phyloP scores from a whole-genome alignment of 176 grass and related monocot genomes.

The Aegilops bicornis region DNA sequence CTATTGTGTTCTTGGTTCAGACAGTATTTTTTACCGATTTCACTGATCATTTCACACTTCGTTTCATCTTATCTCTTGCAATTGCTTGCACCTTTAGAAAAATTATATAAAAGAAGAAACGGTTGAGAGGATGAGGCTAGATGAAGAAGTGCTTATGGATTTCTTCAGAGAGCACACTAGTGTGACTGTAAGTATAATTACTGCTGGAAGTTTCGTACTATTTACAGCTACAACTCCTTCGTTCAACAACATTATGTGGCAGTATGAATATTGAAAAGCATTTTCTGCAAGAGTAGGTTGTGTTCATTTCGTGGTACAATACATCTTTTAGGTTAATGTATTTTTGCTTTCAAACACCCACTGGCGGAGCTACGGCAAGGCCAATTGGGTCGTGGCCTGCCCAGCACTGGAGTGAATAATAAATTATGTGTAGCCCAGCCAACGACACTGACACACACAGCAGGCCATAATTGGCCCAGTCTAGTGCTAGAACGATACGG shows the following conservation, averaged over 20 bases:
- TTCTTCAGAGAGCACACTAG: slow-evolving; percentile 92
- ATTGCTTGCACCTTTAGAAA: slow-evolving; percentile 55
- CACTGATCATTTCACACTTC: not conserved
- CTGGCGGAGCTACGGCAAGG: no score
- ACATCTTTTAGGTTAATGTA: slow-evolving; percentile 6
- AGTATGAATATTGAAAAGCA: slow-evolving; percentile 10
- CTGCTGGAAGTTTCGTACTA: slow-evolving; percentile 27
- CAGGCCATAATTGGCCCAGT: no score
- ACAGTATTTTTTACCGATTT: slow-evolving; percentile 7
- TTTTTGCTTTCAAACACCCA: not conserved
- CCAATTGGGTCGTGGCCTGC: no score
- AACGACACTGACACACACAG: no score
- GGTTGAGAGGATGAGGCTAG: slow-evolving; percentile 90
- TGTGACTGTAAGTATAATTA: slow-evolving; percentile 76
- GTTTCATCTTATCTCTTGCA: not conserved
- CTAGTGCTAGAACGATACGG: no score
- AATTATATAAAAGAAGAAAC: slow-evolving; percentile 81
- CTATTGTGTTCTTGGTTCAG: slow-evolving; percentile 9
- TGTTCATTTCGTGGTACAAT: slow-evolving; percentile 8
- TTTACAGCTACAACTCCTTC: slow-evolving; percentile 3
- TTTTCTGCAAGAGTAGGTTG: not conserved
- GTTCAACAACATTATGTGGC: not conserved
- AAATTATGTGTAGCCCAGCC: no score
- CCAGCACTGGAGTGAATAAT: no score
- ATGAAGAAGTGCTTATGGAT: slow-evolving; percentile 98